phyloP scores from a whole-genome alignment of 2,329 filamentous ascomycete genomes.

The Colletotrichum sp. region DNA sequence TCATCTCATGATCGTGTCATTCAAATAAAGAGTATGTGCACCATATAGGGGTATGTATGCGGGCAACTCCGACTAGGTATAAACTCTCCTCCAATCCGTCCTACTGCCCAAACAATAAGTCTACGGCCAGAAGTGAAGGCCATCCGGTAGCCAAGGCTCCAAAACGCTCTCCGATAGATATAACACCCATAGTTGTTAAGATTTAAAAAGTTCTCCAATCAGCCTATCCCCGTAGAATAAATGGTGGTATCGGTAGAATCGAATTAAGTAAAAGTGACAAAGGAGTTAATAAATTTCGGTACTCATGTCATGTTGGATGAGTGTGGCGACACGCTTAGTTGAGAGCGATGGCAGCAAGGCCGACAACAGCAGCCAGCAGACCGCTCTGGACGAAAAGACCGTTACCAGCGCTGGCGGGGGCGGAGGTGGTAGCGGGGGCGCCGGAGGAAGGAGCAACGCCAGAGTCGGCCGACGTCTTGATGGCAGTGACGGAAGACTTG shows the following conservation, averaged over 20 bases:
- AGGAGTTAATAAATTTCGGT: neutral
- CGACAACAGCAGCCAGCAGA: conserved; percentile 42
- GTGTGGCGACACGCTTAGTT: conserved; percentile 22
- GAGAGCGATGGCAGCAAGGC: conserved; percentile 41
- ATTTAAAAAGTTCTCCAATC: conserved; percentile 26
- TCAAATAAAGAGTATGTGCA: conserved; percentile 19
- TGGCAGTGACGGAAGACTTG: conserved; percentile 25
- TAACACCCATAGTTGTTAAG: neutral
- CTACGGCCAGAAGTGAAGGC: conserved; percentile 19
- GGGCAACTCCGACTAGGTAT: conserved; percentile 12
- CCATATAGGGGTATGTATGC: conserved; percentile 16
- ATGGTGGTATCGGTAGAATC: conserved; percentile 22
- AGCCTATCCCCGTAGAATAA: conserved; percentile 28
- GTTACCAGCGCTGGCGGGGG: conserved; percentile 34
- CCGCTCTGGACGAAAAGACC: conserved; percentile 43
- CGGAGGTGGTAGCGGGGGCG: conserved; percentile 27
- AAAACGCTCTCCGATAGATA: neutral
- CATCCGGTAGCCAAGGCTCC: conserved; percentile 18
- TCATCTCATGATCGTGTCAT: conserved; percentile 20
- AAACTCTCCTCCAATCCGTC: conserved; percentile 9
- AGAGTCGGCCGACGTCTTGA: conserved; percentile 17
- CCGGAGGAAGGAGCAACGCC: conserved; percentile 13
- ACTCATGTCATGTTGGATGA: conserved; percentile 24
- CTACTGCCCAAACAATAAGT: neutral
- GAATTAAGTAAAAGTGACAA: conserved; percentile 20